A percentile compares a stretch with the other conserved stretches of the same genome.
These are phyloP conservation scores for Thermomyces lanuginosus DNA, from an alignment of 2,329 filamentous ascomycete species.

Conservation along the genomic window DNA sequence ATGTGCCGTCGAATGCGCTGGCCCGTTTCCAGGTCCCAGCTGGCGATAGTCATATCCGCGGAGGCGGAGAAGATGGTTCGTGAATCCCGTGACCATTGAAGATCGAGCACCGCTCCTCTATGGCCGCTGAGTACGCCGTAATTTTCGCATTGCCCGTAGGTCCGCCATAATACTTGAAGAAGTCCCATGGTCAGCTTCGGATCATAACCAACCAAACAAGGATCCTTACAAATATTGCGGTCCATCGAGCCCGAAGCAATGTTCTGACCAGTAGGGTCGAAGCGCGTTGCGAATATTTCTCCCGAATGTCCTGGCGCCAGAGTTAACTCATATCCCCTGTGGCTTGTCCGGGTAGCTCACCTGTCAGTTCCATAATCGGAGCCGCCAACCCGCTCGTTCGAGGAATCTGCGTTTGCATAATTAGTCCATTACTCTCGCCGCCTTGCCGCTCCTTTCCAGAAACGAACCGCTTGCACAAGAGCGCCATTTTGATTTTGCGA, in stretches of 20 bases:
- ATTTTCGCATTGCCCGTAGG: constrained; percentile 85
- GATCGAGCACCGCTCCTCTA: constrained; percentile 74
- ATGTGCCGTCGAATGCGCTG: constrained; percentile 78
- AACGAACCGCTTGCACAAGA: constrained; percentile 44
- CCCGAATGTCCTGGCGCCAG: constrained; percentile 40
- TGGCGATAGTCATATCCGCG: constrained; percentile 81
- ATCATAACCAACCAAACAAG: too few relatives aligned
- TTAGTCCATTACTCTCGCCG: constrained; percentile 1
- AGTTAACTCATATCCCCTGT: too few relatives aligned
- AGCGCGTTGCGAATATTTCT: constrained; percentile 80
- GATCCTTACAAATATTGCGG: constrained; percentile 58
- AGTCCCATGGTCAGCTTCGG: not conserved
- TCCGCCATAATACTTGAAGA: constrained; percentile 69
- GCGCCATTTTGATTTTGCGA: constrained; percentile 40
- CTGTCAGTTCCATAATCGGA: constrained; percentile 84
- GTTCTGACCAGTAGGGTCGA: constrained; percentile 71
- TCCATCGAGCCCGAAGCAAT: constrained; percentile 96
- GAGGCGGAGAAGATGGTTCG: constrained; percentile 81
- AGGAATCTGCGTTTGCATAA: constrained; percentile 40
- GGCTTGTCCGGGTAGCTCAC: too few relatives aligned
- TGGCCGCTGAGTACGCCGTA: constrained; percentile 80
- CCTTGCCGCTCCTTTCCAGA: not conserved
- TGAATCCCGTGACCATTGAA: constrained; percentile 95
- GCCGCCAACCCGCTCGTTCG: constrained; percentile 72
- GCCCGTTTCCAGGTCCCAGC: constrained; percentile 90